phyloP scores from a whole-genome alignment of 2,329 filamentous ascomycete genomes.

The Ophiosphaerella narmari region DNA sequence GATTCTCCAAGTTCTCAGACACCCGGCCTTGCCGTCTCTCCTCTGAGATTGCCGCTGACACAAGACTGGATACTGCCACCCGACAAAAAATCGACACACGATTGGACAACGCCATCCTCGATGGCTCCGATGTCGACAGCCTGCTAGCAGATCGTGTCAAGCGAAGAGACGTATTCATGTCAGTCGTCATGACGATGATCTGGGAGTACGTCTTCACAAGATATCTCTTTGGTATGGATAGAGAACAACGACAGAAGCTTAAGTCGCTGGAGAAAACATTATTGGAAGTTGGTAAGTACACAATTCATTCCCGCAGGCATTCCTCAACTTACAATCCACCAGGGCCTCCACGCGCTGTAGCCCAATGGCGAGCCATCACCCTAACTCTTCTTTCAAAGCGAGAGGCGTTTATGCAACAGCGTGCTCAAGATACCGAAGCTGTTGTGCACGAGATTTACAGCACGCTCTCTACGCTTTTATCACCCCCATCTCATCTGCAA shows the following conservation, averaged over 20 bases:
- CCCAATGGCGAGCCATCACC: conserved; percentile 95
- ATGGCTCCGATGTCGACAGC: conserved; percentile 88
- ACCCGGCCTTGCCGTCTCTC: conserved; percentile 84
- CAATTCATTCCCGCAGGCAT: too few species aligned
- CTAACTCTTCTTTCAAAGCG: conserved; percentile 84
- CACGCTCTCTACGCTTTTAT: conserved; percentile 81
- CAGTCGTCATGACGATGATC: conserved; percentile 97
- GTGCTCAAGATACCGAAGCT: conserved; percentile 88
- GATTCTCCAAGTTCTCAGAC: conserved; percentile 98
- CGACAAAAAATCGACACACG: conserved; percentile 87
- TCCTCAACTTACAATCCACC: conserved; percentile 11
- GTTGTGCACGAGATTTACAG: conserved; percentile 91
- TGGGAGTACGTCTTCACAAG: conserved; percentile 99
- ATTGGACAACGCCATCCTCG: conserved; percentile 90
- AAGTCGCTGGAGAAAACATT: conserved; percentile 94
- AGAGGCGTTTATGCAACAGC: conserved; percentile 78
- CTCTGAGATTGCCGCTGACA: conserved; percentile 74
- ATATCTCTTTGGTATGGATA: conserved; percentile 98
- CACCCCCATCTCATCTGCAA: conserved; percentile 81
- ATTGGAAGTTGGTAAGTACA: conserved; percentile 69
- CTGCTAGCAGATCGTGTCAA: conserved; percentile 87
- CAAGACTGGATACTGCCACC: conserved; percentile 37
- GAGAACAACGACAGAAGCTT: conserved; percentile 95
- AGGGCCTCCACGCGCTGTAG: conserved; percentile 81
- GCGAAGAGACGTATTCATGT: conserved; percentile 95